Evolutionary conservation across 208 protist genomes (phyloP), one percentile per base, ranked within the genome.

Genomic region (Paratrypanosoma confusum): DNA sequence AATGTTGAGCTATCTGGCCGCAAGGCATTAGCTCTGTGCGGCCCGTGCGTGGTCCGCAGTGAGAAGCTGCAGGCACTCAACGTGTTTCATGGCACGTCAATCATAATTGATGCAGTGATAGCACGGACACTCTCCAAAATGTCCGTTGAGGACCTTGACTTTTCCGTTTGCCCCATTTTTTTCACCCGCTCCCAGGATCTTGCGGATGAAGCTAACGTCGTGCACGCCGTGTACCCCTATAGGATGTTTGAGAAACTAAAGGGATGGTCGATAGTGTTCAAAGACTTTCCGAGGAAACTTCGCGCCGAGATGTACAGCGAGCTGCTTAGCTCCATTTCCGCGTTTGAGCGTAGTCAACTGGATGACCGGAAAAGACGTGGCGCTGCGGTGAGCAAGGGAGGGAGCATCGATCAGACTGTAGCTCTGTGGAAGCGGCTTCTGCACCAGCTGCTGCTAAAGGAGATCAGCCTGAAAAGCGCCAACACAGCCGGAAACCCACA

Each of bases 181-280:
- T 8, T 34, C n/a, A 10, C n/a, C n/a, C 10, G n/a, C 10, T 14
- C n/a, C 11, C 10, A 34, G 29, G 29, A 34, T 10, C 11, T 14
- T 34, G 10, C 29, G 10, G 29, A 34, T 50, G 31, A 24, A 17
- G 14, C 11, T 8, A 23, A 38, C 13, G 20, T 21, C 10, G 43
- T 16, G 7, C 43, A 43, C 29, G 43, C 31, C 43, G 23, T 50
- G 11, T 50, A 43, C 32, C 31, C 43, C 7, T 10, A 7, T 22
- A 23, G 43, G 6, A 8, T 43, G 7, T 7, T 6, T 6, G 43
- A 53, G 36, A 31, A n/a, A 10, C 35, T 48, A 10, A 53, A 53
- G 36, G 47, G 36, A 24, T 53, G 47, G 47, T 31, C n/a, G 13
- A 23, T 6, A 6, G 14, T 53, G 13, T 53, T 53, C 47, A 53